Base-by-base conservation (phyloP, 2,329 filamentous ascomycete species). In the Cyphellophora europaea region DNA sequence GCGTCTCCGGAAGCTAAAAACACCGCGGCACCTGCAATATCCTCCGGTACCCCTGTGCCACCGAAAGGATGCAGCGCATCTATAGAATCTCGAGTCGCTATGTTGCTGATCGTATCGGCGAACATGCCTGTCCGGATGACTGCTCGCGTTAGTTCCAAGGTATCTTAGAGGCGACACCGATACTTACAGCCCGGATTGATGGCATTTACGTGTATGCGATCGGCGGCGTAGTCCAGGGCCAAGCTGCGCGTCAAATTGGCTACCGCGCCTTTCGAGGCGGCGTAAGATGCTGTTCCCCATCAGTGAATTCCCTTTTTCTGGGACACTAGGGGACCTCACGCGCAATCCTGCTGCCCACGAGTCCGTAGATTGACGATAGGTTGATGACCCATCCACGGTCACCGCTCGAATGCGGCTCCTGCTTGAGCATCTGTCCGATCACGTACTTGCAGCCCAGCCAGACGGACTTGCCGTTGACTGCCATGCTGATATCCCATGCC, bases 261-360 rank as follows among this genome's bases (percentile, higher is more conserved):
- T 5, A 68, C 63, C 0, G 64, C 67, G 4, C 62, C 62, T 41
- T 71, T 72, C 27, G 56, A 61, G 2, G 64, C 60, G 32, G 59
- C 62, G 44, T 71, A 71, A 2, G 33, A 31, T n/a, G 33, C 33
- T 16, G 27, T 32, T 16, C 13, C 25, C 11, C 31, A 31, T 25
- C 21, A 25, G 21, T n/a, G n/a, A n/a, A 8, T 25, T 25, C 21
- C 21, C 8, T 25, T 25, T n/a, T n/a, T 8, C 21, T 25, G 8
- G 21, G 8, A 8, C 21, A 25, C 8, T 8, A 25, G 21, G n/a
- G n/a, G 8, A 25, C 8, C 21, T 25, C n/a, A 25, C 21, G 21
- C 8, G 21, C 49, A 31, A 2, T 33, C 29, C 2, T 8, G n/a
- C 21, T 25, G 8, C 21, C 21, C 21, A 25, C 21, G 8, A 25